These are phyloP conservation scores for Vitis hybrid DNA, from an alignment of 177 flowering plant species.

Conservation along the genomic window DNA sequence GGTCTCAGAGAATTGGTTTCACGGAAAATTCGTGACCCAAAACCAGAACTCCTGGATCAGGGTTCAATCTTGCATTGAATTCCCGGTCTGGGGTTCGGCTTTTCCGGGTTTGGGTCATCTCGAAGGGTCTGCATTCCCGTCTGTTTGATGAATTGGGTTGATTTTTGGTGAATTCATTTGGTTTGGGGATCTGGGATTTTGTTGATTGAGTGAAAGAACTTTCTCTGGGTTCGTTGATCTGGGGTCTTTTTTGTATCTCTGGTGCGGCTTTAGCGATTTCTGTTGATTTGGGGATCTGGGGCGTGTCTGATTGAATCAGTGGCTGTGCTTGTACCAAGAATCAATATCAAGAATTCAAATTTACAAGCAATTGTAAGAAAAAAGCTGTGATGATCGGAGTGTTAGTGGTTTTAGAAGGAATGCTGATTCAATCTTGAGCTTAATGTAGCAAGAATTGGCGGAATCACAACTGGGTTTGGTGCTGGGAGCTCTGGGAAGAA, in stretches of 20 bases:
- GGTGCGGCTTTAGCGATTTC: background rate
- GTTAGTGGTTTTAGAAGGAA: background rate
- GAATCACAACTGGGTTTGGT: background rate
- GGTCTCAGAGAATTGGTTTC: too few species aligned
- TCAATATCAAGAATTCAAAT: background rate
- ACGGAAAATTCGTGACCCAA: background rate
- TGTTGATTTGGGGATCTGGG: background rate
- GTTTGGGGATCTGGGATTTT: slow-evolving; percentile 25
- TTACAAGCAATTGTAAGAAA: background rate
- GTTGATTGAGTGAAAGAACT: background rate
- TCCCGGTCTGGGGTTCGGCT: background rate
- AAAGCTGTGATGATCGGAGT: background rate
- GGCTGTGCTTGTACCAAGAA: background rate
- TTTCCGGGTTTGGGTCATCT: background rate
- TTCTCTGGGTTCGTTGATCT: background rate
- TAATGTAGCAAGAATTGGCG: slow-evolving; percentile 5
- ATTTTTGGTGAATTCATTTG: slow-evolving; percentile 1
- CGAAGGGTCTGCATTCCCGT: background rate
- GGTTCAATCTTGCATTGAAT: too few species aligned
- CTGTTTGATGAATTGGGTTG: background rate
- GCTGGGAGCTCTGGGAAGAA: background rate
- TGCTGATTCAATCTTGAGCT: background rate
- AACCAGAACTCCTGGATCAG: background rate
- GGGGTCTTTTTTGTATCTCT: background rate
- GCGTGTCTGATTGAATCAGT: background rate